Percentiles rank a stretch among this genome's conserved stretches.
These are phyloP conservation scores for Stellera chamaejasme DNA, from an alignment of 345 rosid species.

Conservation along the genomic window DNA sequence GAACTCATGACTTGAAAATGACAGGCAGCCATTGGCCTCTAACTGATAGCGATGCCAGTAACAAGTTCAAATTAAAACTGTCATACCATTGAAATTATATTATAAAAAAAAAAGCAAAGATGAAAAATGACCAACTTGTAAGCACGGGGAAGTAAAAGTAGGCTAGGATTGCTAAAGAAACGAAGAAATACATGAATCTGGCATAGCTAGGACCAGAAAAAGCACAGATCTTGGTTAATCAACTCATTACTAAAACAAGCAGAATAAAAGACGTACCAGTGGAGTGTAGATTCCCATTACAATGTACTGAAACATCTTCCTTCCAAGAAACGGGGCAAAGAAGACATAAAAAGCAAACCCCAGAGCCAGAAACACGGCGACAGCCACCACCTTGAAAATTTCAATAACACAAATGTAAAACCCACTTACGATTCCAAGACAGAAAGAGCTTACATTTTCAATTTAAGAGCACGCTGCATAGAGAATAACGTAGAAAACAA, in stretches of 20 bases:
- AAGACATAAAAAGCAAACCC: slow-evolving; percentile 98
- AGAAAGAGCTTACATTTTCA: background rate
- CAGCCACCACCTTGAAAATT: slow-evolving; percentile 86
- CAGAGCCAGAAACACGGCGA: slow-evolving; percentile 93
- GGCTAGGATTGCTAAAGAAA: background rate
- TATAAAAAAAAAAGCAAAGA: slow-evolving; percentile 4
- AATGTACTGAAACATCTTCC: slow-evolving; percentile 61
- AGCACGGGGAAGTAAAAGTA: background rate
- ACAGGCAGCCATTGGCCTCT: slow-evolving; percentile 16
- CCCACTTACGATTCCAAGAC: slow-evolving; percentile 11
- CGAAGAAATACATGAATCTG: slow-evolving; percentile 13
- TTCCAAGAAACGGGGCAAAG: slow-evolving; percentile 98
- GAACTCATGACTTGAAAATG: slow-evolving; percentile 14
- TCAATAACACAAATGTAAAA: slow-evolving; percentile 12
- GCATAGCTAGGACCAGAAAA: slow-evolving; percentile 14
- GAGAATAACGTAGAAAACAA: background rate
- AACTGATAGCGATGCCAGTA: background rate
- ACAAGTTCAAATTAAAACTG: background rate
- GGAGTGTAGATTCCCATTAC: slow-evolving; percentile 94
- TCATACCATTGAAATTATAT: no score
- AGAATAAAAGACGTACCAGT: slow-evolving; percentile 44
- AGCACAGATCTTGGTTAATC: slow-evolving; percentile 37
- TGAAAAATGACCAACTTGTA: slow-evolving; percentile 15
- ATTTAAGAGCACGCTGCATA: background rate
- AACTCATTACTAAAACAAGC: slow-evolving; percentile 3